Base-by-base conservation (phyloP, 192 early-diverging fungal genomes). In the Diversispora epigaea region DNA sequence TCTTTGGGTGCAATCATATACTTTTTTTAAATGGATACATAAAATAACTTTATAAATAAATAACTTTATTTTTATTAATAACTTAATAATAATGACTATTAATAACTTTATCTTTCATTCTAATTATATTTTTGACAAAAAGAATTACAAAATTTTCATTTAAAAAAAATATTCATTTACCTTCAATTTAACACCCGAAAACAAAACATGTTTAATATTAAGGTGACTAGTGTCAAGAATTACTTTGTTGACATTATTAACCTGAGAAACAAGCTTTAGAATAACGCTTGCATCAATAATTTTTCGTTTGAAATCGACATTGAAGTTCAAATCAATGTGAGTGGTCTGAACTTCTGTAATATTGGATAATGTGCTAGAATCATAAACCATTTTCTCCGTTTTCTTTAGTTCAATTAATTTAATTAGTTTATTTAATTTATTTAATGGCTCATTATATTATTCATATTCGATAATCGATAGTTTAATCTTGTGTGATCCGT, bases 321-420 rank as follows among this genome's bases (percentile, higher is more conserved):
- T 81, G 45, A 94, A 86, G 78, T 87, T 79, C 73, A 98, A 86
- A 76, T 93, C 90, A 41, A 93, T 79, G 78, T 95, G 93, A 62
- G 69, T 85, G n/a, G 91, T 91, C 62, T 84, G 80, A 45, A 95
- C 82, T 67, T 92, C 84, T 78, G 86, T 79, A 32, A 91, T 86
- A 84, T 96, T 96, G 11, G 95, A 90, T 54, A 88, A 91, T 58
- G 91, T 92, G 80, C 88, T 95, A 46, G 93, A 94, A 80, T 98
- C 96, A 76, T 84, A 83, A 43, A 77, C 60, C 79, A 80, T 83
- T 84, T 84, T 58, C 25, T 32, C n/a, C n/a, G n/a, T n/a, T n/a
- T n/a, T n/a, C n/a, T n/a, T n/a, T n/a, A n/a, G n/a, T n/a, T n/a
- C n/a, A n/a, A n/a, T n/a, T n/a, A n/a, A n/a, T n/a, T n/a, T n/a